These are phyloP conservation scores for Phytopythium boreale DNA, from an alignment of 352 stramenopile genomes.

Conservation along the genomic window DNA sequence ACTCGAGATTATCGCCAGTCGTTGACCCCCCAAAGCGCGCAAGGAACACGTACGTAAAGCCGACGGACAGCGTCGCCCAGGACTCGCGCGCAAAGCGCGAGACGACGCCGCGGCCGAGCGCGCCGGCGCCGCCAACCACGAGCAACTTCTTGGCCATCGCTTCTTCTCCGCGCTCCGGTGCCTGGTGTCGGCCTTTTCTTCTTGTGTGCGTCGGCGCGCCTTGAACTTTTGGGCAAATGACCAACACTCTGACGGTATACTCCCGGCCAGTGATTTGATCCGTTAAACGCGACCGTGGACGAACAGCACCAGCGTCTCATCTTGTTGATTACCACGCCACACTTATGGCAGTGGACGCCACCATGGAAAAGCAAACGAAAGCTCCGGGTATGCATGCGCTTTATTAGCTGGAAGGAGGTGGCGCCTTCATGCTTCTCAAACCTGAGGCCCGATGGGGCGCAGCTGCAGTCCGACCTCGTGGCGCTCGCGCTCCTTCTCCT, in stretches of 20 bases:
- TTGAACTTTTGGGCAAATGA: slow-evolving; percentile 2
- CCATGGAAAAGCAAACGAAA: background rate
- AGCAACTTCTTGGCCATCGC: slow-evolving; percentile 61
- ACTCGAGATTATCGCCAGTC: background rate
- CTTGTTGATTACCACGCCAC: background rate
- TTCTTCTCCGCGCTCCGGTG: background rate
- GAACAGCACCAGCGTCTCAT: background rate
- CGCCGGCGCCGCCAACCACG: slow-evolving; percentile 70
- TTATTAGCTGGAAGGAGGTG: background rate
- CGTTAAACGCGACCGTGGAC: background rate
- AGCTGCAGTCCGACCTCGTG: slow-evolving; percentile 57
- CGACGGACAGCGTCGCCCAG: slow-evolving; percentile 71
- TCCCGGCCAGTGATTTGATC: background rate
- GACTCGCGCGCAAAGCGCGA: slow-evolving; percentile 53
- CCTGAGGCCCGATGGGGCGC: slow-evolving; percentile 12
- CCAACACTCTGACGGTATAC: slow-evolving; percentile 6
- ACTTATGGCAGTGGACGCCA: background rate
- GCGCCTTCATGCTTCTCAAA: background rate
- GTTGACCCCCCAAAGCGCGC: background rate
- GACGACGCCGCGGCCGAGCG: slow-evolving; percentile 68
- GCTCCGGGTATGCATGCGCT: background rate
- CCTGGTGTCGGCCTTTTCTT: background rate
- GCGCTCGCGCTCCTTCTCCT: slow-evolving; percentile 57
- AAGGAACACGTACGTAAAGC: slow-evolving; percentile 41
- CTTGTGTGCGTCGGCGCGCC: background rate